These are phyloP conservation scores for Boletellus deceptivus DNA, from an alignment of 1,284 basidiomycete species.

Conservation along the genomic window DNA sequence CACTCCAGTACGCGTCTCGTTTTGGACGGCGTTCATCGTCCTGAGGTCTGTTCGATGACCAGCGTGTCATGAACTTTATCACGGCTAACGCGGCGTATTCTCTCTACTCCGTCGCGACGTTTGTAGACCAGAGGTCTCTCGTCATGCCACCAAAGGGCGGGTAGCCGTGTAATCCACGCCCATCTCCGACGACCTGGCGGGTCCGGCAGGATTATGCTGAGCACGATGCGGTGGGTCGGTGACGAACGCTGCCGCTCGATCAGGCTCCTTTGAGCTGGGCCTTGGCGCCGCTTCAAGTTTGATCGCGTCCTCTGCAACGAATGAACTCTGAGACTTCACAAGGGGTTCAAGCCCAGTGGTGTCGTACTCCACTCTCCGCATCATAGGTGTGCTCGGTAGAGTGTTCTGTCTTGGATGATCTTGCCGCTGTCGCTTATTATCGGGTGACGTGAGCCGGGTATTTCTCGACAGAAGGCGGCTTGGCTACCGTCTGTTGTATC, in stretches of 20 bases:
- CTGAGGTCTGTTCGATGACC: background rate
- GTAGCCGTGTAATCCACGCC: slow-evolving; percentile 14
- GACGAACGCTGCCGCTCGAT: slow-evolving; percentile 28
- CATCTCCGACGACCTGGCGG: background rate
- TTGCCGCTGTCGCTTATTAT: too few relatives aligned
- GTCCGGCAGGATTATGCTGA: slow-evolving; percentile 5
- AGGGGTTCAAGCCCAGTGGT: rapidly evolving
- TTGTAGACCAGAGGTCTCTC: slow-evolving; percentile 21
- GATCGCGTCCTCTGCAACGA: slow-evolving; percentile 29
- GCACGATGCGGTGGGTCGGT: slow-evolving; percentile 24
- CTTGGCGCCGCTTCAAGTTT: slow-evolving; percentile 21
- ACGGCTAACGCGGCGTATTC: slow-evolving; percentile 33
- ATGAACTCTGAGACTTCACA: slow-evolving; percentile 13
- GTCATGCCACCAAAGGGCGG: slow-evolving; percentile 5
- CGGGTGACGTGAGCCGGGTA: background rate
- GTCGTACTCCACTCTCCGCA: too few relatives aligned
- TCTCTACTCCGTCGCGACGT: slow-evolving; percentile 37
- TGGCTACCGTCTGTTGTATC: background rate
- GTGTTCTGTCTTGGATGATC: too few relatives aligned
- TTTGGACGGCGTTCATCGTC: background rate
- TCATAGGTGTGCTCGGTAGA: background rate
- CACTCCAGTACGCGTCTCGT: slow-evolving; percentile 43
- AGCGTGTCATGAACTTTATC: slow-evolving; percentile 50
- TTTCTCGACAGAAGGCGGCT: background rate
- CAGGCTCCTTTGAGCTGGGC: slow-evolving; percentile 12